These are phyloP conservation scores for Agaricus blazei DNA, from an alignment of 768 basidiomycete genomes.

Conservation along the genomic window DNA sequence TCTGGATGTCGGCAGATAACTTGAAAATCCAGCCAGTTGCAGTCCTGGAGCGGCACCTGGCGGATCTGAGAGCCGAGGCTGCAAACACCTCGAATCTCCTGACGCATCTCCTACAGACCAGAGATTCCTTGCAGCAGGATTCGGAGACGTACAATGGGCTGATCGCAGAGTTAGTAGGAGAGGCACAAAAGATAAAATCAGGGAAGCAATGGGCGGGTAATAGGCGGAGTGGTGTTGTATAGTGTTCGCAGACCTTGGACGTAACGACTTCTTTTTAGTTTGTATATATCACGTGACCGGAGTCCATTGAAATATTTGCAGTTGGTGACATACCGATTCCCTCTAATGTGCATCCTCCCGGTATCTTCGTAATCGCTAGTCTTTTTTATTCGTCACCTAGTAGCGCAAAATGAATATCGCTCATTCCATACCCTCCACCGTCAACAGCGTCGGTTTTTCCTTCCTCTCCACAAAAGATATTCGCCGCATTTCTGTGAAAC, in stretches of 20 bases:
- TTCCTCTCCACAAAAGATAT: conserved; percentile 87
- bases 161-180: conserved; percentile 88
- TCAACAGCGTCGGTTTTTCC: conserved; percentile 85
- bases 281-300: conserved; percentile 7
- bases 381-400: neutral
- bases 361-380: neutral
- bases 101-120: conserved; percentile 76
- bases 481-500: conserved; percentile 93
- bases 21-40: conserved; percentile 66
- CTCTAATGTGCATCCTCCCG: conserved; percentile 3
- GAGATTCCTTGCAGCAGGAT: conserved; percentile 81
- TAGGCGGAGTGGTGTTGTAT: conserved; percentile 4
- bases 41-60: conserved; percentile 60
- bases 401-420: conserved; percentile 76
- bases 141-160: conserved; percentile 86
- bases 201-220: conserved; percentile 40
- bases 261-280: neutral
- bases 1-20: conserved; percentile 41
- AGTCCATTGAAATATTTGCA: neutral
- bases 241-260: neutral
- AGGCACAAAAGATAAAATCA: conserved; percentile 81
- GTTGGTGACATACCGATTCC: neutral
- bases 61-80: conserved; percentile 67
- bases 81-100: conserved; percentile 70
- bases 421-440: conserved; percentile 79